A percentile compares a stretch with the other conserved stretches of the same genome.
phyloP scores from a whole-genome alignment of 305 asterid genomes.

The Fraxinus angustifolia region DNA sequence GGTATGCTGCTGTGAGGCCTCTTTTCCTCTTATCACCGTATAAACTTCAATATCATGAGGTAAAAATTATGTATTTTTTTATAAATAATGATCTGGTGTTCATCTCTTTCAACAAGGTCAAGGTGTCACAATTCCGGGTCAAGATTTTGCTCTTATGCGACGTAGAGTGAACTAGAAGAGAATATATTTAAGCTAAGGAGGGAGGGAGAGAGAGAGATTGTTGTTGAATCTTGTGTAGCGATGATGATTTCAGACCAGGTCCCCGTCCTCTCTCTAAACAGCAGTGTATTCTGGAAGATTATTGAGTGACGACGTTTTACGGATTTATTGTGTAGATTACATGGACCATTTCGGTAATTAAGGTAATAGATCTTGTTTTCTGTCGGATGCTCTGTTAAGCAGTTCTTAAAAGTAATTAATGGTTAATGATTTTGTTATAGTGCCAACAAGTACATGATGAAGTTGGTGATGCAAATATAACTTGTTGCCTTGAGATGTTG shows the following conservation, averaged over 20 bases:
- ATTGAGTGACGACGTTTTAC: not conserved
- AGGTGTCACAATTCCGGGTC: conserved; percentile 25
- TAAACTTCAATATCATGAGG: not conserved
- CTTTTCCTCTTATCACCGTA: conserved; percentile 28
- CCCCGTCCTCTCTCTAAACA: not conserved
- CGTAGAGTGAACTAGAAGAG: not conserved
- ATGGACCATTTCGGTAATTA: not conserved
- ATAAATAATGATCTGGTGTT: conserved; percentile 7
- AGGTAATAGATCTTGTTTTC: not conserved
- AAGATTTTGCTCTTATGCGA: conserved; percentile 7
- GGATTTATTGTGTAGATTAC: not conserved
- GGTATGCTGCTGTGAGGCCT: conserved; percentile 26
- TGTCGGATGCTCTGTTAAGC: not conserved
- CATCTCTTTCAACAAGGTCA: not conserved
- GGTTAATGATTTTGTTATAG: not conserved
- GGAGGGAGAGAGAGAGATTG: not conserved
- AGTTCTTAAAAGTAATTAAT: not conserved
- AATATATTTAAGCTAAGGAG: not conserved
- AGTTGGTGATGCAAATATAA: not conserved
- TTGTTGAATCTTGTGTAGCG: conserved; percentile 30
- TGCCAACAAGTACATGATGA: not conserved
- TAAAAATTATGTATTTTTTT: not conserved
- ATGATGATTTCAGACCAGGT: conserved; percentile 21
- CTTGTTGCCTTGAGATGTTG: not conserved
- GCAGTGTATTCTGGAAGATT: not conserved